Base-by-base conservation (phyloP, 2,329 filamentous ascomycete genomes). In the Alternaria metachromatica region DNA sequence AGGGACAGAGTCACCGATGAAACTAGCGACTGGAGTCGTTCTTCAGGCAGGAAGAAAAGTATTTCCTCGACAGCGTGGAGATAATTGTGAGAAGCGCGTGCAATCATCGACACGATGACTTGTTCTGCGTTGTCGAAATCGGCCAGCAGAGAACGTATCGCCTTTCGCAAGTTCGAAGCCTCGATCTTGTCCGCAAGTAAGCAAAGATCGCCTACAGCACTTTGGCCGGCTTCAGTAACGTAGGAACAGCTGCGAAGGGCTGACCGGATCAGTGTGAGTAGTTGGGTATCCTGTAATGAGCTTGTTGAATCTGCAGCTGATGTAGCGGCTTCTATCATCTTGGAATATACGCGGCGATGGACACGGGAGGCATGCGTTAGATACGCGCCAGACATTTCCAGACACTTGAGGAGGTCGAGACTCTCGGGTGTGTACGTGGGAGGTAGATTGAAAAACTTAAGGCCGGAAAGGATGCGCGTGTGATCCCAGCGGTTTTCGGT, bases 231-330 rank as follows among this genome's bases (percentile, higher is more conserved):
- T 9, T 51, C 21, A 6, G 26, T 49, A 33, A 25, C 51, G 46
- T 46, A 48, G 48, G 60, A 54, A 46, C 55, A 53, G 57, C 49
- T 55, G 28, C 64, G 65, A 62, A 68, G 69, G 25, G 70, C 46
- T 20, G 61, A 58, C 25, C 60, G 64, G 11, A 72, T 61, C 9
- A 73, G 45, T 13, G 55, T 18, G 18, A 70, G 51, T 20, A 74
- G 45, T 18, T 53, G 57, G 15, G 26, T 33, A 20, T 72, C 68
- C 23, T 66, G 62, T 43, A 55, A 48, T 20, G 21, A 18, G 48
- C 37, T 60, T 25, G 50, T 51, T 5, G 66, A 60, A 13, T 13
- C 41, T 26, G 37, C 30, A 26, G 45, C 53, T 46, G 37, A 49
- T 25, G 54, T 28, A 53, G 59, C 58, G 13, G 60, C 49, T n/a